These are phyloP conservation scores for Trichoderma simmonsii DNA, from an alignment of 2,329 filamentous ascomycete species.

Conservation along the genomic window DNA sequence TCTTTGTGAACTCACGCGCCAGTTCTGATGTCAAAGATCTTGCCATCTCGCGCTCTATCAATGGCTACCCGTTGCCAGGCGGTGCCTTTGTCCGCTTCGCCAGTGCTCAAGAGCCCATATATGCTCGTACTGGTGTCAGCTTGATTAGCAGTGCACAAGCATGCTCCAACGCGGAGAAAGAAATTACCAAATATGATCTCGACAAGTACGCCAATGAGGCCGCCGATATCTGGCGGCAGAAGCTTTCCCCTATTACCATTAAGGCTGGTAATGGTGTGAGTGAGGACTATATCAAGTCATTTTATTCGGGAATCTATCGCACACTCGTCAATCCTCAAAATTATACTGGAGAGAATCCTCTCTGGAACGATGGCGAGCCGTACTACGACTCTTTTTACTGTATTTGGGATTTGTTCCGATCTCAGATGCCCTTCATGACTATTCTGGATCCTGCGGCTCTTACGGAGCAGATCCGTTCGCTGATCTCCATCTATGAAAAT, in stretches of 20 bases:
- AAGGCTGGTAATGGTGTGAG: conserved; percentile 49
- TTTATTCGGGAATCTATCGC: conserved; percentile 72
- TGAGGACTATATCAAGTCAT: conserved; percentile 54
- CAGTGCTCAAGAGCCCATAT: conserved; percentile 48
- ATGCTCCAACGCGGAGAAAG: conserved; percentile 63
- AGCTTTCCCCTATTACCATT: conserved; percentile 57
- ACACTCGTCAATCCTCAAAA: conserved; percentile 71
- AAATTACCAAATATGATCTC: conserved; percentile 69
- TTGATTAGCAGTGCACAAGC: conserved; percentile 65
- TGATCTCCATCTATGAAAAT: conserved; percentile 69
- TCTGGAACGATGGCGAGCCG: conserved; percentile 63
- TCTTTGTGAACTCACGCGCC: conserved; percentile 58
- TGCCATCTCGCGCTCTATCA: conserved; percentile 48
- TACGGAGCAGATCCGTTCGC: conserved; percentile 63
- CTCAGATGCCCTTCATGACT: conserved; percentile 66
- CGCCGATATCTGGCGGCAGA: conserved; percentile 56
- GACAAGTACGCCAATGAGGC: conserved; percentile 50
- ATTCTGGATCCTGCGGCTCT: conserved; percentile 63
- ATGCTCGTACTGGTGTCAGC: conserved; percentile 65
- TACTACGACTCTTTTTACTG: conserved; percentile 78
- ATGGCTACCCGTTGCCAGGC: conserved; percentile 53
- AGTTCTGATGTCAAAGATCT: conserved; percentile 46
- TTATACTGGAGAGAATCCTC: conserved; percentile 69
- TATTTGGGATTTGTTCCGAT: conserved; percentile 70
- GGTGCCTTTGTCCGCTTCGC: conserved; percentile 64